Conservation (phyloP, 2,329 filamentous ascomycete genomes). For the Blastomyces gilchristii region DNA sequence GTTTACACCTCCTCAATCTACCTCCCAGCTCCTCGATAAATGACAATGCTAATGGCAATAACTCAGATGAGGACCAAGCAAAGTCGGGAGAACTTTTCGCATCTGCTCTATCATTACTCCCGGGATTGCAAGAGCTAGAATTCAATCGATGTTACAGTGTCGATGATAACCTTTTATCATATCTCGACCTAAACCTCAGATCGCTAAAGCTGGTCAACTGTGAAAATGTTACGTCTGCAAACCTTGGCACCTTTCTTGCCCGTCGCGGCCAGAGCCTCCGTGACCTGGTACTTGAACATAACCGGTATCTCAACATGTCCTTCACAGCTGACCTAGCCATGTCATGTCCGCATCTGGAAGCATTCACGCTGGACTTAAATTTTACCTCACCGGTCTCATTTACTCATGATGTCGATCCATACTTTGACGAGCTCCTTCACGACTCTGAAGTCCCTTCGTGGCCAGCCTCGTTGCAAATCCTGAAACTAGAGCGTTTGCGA, state of each 20-base stretch:
- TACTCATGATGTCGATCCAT: conserved; percentile 61
- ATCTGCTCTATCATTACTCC: conserved; percentile 48
- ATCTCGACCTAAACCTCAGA: conserved; percentile 55
- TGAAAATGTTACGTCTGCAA: conserved; percentile 58
- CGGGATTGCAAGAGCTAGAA: conserved; percentile 54
- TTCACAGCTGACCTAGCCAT: conserved; percentile 59
- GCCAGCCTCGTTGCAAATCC: conserved; percentile 58
- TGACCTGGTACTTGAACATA: conserved; percentile 63
- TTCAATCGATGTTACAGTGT: conserved; percentile 67
- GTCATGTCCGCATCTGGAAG: conserved; percentile 60
- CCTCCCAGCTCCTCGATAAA: background rate
- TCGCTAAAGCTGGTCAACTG: conserved; percentile 70
- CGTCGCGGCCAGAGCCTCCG: conserved; percentile 58
- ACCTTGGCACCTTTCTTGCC: conserved; percentile 54
- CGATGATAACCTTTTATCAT: conserved; percentile 56
- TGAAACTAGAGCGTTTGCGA: conserved; percentile 68
- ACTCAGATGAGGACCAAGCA: conserved; percentile 12
- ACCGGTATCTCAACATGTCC: conserved; percentile 63
- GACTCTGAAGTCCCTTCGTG: conserved; percentile 58
- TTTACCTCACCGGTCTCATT: conserved; percentile 39
- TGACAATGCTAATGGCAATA: background rate
- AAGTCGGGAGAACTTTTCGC: conserved; percentile 24
- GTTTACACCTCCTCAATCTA: conserved; percentile 31
- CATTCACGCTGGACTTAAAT: conserved; percentile 65
- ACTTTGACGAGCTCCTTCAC: conserved; percentile 57